Conservation (phyloP, 345 rosid genomes). For the Pugionium dolabratum region DNA sequence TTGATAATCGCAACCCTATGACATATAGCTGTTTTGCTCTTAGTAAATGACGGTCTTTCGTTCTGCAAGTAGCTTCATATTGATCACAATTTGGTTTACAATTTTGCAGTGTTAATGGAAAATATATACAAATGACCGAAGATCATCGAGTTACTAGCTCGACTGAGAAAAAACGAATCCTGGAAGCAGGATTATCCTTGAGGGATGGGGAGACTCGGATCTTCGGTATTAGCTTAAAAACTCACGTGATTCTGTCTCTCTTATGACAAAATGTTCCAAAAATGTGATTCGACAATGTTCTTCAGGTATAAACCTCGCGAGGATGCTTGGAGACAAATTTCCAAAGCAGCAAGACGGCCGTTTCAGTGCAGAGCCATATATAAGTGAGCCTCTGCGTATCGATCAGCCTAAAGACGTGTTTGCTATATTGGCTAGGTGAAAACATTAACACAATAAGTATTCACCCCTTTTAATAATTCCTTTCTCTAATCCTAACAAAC, state of each 20-base stretch:
- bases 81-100: slow-evolving; percentile 28
- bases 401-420: slow-evolving; percentile 56
- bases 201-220: slow-evolving; percentile 79
- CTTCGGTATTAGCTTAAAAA: slow-evolving; percentile 52
- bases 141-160: slow-evolving; percentile 79
- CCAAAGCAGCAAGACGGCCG: slow-evolving; percentile 85
- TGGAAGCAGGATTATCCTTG: slow-evolving; percentile 65
- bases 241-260: slow-evolving; percentile 7
- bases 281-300: slow-evolving; percentile 5
- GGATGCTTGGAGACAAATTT: slow-evolving; percentile 98
- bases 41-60: background rate
- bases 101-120: slow-evolving; percentile 67
- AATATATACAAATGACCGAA: slow-evolving; percentile 79
- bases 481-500: background rate
- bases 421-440: slow-evolving; percentile 86
- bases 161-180: slow-evolving; percentile 71
- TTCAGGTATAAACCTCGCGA: slow-evolving; percentile 86
- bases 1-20: background rate
- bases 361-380: slow-evolving; percentile 81
- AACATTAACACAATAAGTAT: slow-evolving; percentile 1
- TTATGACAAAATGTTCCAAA: background rate
- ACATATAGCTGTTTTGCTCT: slow-evolving; percentile 10
- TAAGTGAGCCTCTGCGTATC: slow-evolving; percentile 70
- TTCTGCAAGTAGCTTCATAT: background rate
- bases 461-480: background rate